These are phyloP conservation scores for Phanerochaete sordida DNA, from an alignment of 768 basidiomycete species.

Conservation along the genomic window DNA sequence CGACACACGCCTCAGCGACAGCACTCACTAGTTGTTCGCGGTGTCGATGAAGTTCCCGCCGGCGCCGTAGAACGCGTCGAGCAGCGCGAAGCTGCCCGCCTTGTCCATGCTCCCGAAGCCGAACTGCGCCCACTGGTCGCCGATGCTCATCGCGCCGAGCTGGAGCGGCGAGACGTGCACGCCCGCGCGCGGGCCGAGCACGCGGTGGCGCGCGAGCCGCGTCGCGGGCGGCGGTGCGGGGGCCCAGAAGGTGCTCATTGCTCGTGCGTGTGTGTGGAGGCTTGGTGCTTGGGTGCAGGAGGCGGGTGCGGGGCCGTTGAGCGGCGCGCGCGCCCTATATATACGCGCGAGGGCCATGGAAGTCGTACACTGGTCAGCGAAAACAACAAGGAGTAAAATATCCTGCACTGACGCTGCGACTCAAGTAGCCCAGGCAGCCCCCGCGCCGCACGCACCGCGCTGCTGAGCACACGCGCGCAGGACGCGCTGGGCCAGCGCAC, in stretches of 20 bases:
- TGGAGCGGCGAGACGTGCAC: slow-evolving; percentile 45
- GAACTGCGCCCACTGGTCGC: slow-evolving; percentile 32
- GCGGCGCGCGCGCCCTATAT: too few relatives aligned
- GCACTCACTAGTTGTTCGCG: slow-evolving; percentile 38
- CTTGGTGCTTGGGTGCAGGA: too few relatives aligned
- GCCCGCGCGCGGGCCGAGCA: slow-evolving; percentile 33
- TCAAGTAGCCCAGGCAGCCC: too few relatives aligned
- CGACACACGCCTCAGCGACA: neutral
- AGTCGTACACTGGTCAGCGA: too few relatives aligned
- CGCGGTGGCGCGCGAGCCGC: slow-evolving; percentile 29
- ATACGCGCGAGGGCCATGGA: too few relatives aligned
- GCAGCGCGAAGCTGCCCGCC: slow-evolving; percentile 35
- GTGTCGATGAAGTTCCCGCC: slow-evolving; percentile 23
- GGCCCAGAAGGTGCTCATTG: slow-evolving; percentile 1
- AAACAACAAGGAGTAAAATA: too few relatives aligned
- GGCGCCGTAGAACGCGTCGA: slow-evolving; percentile 28
- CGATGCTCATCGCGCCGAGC: slow-evolving; percentile 44
- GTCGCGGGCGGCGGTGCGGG: slow-evolving; percentile 11
- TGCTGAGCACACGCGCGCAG: too few relatives aligned
- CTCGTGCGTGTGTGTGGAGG: neutral
- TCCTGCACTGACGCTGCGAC: too few relatives aligned
- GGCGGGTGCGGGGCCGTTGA: too few relatives aligned
- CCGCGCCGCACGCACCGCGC: too few relatives aligned
- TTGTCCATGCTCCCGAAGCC: slow-evolving; percentile 38
- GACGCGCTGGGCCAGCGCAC: too few relatives aligned